Base-by-base conservation (phyloP, 1,284 basidiomycete species). In the Austroboletus novae-zelandiae region DNA sequence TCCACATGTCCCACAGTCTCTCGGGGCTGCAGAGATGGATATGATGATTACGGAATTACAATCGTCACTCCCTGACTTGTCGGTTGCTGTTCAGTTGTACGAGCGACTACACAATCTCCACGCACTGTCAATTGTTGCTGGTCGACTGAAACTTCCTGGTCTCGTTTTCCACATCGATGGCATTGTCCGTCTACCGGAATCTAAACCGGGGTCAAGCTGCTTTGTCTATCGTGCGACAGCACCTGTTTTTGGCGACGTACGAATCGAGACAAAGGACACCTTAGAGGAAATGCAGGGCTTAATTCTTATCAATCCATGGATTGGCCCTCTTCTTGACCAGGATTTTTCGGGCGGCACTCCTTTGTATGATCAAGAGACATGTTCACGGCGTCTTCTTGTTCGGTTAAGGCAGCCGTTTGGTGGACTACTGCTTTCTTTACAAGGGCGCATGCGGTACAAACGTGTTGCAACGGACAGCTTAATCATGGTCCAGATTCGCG, bases 281-380 rank as follows among this genome's bases (percentile, higher is more conserved):
- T 13, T 52, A 4, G 29, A 25, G 27, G 9, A 17, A n/a, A 8
- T 31, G 14, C 11, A 8, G 1, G 44, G 35, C 29, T 15, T 51
- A 2, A 36, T 52, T 1, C 36, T 52, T 10, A 41, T 52, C 5
- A 43, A 52, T 31, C 51, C 51, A 2, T 52, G 51, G 51, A 23
- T 52, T 8, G 18, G 35, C n/a, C 14, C n/a, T 1, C 35, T 36
- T 13, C 35, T 36, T 9, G 35, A 36, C n/a, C 35, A 36, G 14
- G 35, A 36, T 13, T 18, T 36, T 8, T 36, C 35, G 32, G 32
- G 10, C 32, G 8, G 17, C 35, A 17, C n/a, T 13, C 5, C 13
- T 13, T 4, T 4, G 31, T 32, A 13, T 11, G 35, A 18, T 18
- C 4, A 9, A 15, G n/a, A 2, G 17, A 36, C 17, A 9, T n/a